phyloP scores from a whole-genome alignment of 2,329 filamentous ascomycete species.

The Endothia cerciana region DNA sequence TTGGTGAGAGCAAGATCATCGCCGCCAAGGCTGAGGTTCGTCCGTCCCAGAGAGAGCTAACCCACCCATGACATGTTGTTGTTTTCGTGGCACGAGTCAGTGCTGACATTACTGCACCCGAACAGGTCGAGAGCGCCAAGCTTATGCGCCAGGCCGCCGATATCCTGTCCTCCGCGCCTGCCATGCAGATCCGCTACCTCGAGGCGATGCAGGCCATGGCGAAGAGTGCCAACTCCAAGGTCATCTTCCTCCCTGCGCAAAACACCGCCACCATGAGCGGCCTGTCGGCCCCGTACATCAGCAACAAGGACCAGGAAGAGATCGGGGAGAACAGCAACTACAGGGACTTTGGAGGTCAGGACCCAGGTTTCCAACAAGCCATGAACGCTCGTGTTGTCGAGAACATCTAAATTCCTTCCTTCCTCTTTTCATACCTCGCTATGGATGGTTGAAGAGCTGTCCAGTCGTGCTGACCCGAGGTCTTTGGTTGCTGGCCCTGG shows the following conservation, averaged over 20 bases:
- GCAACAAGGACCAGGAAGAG: conserved; percentile 38
- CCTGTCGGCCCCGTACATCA: conserved; percentile 50
- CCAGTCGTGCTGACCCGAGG: conserved; percentile 24
- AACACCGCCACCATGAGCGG: conserved; percentile 52
- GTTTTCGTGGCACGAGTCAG: background rate
- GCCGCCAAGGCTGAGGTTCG: conserved; percentile 83
- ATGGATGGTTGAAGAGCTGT: conserved; percentile 9
- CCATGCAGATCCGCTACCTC: conserved; percentile 98
- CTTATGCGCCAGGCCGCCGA: conserved; percentile 93
- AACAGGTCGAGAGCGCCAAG: conserved; percentile 85
- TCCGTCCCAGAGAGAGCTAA: background rate
- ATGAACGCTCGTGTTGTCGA: conserved; percentile 83
- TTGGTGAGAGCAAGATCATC: conserved; percentile 98
- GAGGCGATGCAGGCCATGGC: conserved; percentile 99
- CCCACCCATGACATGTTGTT: background rate
- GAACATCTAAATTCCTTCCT: conserved; percentile 67
- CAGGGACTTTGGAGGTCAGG: conserved; percentile 57
- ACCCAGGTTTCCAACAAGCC: conserved; percentile 73
- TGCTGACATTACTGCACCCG: conserved; percentile 21
- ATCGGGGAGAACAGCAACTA: conserved; percentile 50
- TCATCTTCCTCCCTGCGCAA: conserved; percentile 78
- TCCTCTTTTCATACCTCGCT: conserved; percentile 12
- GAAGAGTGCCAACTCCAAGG: conserved; percentile 86
- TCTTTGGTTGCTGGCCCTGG: conserved; percentile 6
- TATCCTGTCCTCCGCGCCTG: conserved; percentile 86